These are phyloP conservation scores for Trypanosoma conorhini DNA, from an alignment of 208 protist species.

Conservation along the genomic window DNA sequence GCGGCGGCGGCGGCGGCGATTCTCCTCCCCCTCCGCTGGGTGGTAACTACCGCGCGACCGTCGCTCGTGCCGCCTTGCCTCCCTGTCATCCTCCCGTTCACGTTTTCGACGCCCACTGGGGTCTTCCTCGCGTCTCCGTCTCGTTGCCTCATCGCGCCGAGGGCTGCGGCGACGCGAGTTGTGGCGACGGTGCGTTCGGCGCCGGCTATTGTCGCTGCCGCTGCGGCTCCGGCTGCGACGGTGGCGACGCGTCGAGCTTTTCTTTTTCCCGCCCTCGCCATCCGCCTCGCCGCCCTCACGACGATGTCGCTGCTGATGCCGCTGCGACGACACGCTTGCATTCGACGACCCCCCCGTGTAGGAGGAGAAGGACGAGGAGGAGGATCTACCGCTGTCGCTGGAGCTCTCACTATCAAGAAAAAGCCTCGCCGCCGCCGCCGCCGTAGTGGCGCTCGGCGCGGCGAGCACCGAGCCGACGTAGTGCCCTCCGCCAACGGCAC, in stretches of 20 bases:
- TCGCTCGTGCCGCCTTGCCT: constrained; percentile 19
- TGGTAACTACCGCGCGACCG: constrained; percentile 17
- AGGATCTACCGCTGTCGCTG: constrained; percentile 11
- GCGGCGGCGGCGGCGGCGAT: constrained; percentile 12
- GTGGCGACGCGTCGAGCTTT: constrained; percentile 24
- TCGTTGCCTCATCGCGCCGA: constrained; percentile 16
- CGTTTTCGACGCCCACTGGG: constrained; percentile 21
- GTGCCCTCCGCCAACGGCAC: neutral
- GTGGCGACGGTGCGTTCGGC: too few species aligned
- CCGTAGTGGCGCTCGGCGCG: constrained; percentile 7
- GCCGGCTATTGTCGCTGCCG: neutral
- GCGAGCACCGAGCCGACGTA: constrained; percentile 10
- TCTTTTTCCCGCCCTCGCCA: constrained; percentile 21
- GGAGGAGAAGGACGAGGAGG: constrained; percentile 14
- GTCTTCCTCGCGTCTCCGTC: constrained; percentile 23
- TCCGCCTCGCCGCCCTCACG: constrained; percentile 12
- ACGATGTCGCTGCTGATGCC: constrained; percentile 20
- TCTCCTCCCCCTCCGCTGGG: constrained; percentile 11
- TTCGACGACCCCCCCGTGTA: neutral
- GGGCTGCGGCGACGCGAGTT: constrained; percentile 10
- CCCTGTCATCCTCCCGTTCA: constrained; percentile 11
- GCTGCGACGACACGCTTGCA: neutral
- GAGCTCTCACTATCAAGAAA: constrained; percentile 25
- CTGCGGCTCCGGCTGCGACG: neutral
- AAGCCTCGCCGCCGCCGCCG: constrained; percentile 3